These are phyloP conservation scores for Neostapfia colusana DNA, from an alignment of 176 grass and related monocot species.

Conservation along the genomic window DNA sequence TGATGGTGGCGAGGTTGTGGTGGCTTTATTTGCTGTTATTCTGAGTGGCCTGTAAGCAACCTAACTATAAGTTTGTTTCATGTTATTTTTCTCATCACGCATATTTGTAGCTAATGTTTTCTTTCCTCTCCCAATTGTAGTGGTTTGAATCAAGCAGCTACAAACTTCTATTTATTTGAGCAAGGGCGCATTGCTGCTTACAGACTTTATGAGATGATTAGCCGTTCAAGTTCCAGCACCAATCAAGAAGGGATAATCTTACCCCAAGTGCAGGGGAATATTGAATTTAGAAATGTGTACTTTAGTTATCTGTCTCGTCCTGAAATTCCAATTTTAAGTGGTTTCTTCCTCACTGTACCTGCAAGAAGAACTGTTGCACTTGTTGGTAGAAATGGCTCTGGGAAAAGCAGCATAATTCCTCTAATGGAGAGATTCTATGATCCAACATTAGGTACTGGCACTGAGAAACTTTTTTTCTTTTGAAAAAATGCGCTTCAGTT, in stretches of 20 bases:
- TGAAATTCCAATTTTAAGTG: constrained; percentile 98
- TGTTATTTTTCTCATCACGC: background rate
- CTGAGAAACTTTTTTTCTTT: constrained; percentile 19
- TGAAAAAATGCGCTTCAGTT: background rate
- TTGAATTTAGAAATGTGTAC: constrained; percentile 99
- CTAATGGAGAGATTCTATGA: constrained; percentile 99
- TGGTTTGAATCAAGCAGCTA: constrained; percentile 98
- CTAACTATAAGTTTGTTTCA: constrained; percentile 10
- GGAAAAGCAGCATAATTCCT: constrained; percentile 99
- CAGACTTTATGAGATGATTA: constrained; percentile 99
- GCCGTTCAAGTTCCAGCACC: constrained; percentile 71
- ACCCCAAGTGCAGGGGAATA: constrained; percentile 89
- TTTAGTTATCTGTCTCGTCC: constrained; percentile 97
- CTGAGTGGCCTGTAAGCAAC: constrained; percentile 93
- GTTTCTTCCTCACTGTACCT: constrained; percentile 94
- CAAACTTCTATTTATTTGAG: constrained; percentile 99
- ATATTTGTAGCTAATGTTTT: constrained; percentile 17
- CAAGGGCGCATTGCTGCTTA: constrained; percentile 98
- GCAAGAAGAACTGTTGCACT: constrained; percentile 98
- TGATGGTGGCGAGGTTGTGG: constrained; percentile 92
- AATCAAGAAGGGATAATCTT: constrained; percentile 85
- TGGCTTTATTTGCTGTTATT: constrained; percentile 94
- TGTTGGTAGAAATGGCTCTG: constrained; percentile 99
- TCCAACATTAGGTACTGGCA: constrained; percentile 86
- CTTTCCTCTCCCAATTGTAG: constrained; percentile 45